Evolutionary conservation across 805 yeast genomes (phyloP).

Genomic region (Candida boidinii): DNA sequence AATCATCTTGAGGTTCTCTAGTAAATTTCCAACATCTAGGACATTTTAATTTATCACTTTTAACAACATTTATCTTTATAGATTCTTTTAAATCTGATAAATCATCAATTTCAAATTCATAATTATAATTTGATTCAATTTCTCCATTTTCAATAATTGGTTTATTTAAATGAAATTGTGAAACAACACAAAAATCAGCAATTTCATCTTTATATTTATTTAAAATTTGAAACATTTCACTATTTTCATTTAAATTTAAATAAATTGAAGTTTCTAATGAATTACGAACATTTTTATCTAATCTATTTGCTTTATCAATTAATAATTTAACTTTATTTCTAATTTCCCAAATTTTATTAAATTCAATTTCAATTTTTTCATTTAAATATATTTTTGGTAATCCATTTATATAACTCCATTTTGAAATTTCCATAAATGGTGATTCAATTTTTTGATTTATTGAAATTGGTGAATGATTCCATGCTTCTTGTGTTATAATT

Average conservation of each 20-base stretch:
- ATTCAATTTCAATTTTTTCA: constrained; percentile 30
- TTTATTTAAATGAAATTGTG: constrained; percentile 38
- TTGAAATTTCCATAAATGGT: constrained; percentile 41
- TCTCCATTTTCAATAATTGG: constrained; percentile 3
- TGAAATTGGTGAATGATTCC: constrained; percentile 47
- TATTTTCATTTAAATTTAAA: constrained; percentile 15
- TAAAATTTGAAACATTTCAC: constrained; percentile 8
- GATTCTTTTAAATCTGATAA: constrained; percentile 15
- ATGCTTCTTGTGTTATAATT: constrained; percentile 76
- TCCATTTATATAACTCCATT: constrained; percentile 34
- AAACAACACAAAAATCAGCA: constrained; percentile 54
- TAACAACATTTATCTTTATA: constrained; percentile 29
- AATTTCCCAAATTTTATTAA: constrained; percentile 36
- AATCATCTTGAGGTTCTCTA: constrained; percentile 36
- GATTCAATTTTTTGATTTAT: constrained; percentile 23
- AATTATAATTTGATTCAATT: constrained; percentile 5
- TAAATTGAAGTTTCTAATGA: constrained; percentile 51
- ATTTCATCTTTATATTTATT: constrained; percentile 33
- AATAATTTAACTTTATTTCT: constrained; percentile 40
- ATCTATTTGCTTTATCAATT: constrained; percentile 48
- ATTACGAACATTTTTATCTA: constrained; percentile 41
- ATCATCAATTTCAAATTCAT: constrained; percentile 24
- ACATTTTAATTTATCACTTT: constrained; percentile 47
- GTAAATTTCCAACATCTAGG: constrained; percentile 92
- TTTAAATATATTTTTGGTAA: constrained; percentile 29